Percentiles rank a stretch among this genome's conserved stretches.
phyloP scores from a whole-genome alignment of 495 filamentous ascomycete species.

The Neurospora terricola region DNA sequence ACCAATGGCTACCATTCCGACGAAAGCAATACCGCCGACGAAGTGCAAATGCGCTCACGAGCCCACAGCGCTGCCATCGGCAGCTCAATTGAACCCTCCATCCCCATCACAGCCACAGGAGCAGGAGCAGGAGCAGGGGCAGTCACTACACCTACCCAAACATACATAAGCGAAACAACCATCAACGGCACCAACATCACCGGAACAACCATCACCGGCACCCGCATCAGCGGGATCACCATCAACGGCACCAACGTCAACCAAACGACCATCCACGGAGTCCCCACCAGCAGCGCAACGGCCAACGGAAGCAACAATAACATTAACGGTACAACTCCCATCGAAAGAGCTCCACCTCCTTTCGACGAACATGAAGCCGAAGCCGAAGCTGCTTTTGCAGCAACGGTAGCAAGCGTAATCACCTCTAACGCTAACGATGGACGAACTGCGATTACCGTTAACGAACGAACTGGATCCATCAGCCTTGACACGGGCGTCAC shows the following conservation, averaged over 20 bases:
- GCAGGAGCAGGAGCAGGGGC: background rate
- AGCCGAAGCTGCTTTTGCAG: background rate
- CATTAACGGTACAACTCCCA: background rate
- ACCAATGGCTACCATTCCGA: background rate
- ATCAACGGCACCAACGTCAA: background rate
- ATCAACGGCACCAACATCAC: background rate
- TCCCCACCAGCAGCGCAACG: background rate
- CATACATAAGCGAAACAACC: background rate
- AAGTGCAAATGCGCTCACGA: background rate
- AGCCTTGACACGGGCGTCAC: background rate
- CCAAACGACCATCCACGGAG: background rate
- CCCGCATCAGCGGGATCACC: background rate
- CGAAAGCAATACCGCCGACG: background rate
- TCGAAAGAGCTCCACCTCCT: background rate
- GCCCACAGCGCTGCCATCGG: background rate
- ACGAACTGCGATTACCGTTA: background rate
- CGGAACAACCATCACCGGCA: background rate
- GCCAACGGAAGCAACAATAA: background rate
- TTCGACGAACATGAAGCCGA: background rate
- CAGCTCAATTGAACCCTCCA: background rate
- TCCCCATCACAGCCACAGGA: background rate
- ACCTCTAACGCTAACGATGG: background rate
- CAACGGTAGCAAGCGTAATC: background rate
- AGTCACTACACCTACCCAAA: background rate
- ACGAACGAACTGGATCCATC: background rate